phyloP scores from a whole-genome alignment of 352 stramenopile species.

The Phytophthora parvispora region DNA sequence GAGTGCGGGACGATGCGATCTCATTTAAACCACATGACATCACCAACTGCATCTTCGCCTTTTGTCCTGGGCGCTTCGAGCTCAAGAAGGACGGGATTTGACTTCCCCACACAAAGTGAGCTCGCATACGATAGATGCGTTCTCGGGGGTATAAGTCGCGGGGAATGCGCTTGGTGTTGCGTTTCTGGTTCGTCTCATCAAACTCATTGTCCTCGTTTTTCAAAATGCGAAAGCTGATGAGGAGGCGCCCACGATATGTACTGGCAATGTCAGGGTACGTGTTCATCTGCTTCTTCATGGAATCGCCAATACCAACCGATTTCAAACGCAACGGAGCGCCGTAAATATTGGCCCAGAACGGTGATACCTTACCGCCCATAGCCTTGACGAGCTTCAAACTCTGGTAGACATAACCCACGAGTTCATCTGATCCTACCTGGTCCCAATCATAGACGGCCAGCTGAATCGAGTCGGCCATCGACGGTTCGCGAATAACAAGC shows the following conservation, averaged over 20 bases:
- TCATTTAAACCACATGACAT: constrained; percentile 76
- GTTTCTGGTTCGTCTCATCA: constrained; percentile 88
- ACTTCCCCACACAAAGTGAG: constrained; percentile 79
- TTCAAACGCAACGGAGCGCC: constrained; percentile 70
- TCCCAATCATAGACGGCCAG: constrained; percentile 85
- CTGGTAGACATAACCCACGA: constrained; percentile 79
- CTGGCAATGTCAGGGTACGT: constrained; percentile 83
- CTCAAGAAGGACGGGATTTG: constrained; percentile 83
- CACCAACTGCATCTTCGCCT: constrained; percentile 83
- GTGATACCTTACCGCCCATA: constrained; percentile 60
- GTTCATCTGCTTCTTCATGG: constrained; percentile 90
- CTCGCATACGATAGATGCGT: constrained; percentile 77
- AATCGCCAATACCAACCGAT: constrained; percentile 64
- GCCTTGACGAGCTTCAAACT: constrained; percentile 80
- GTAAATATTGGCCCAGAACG: constrained; percentile 88
- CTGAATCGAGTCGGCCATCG: constrained; percentile 83
- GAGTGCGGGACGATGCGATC: constrained; percentile 57
- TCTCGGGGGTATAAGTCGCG: constrained; percentile 67
- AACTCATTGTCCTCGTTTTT: constrained; percentile 77
- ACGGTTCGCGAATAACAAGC: constrained; percentile 81
- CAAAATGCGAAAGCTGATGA: constrained; percentile 81
- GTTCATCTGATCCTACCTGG: constrained; percentile 76
- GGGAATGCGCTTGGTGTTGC: constrained; percentile 80
- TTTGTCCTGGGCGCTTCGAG: constrained; percentile 75
- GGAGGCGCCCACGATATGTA: constrained; percentile 84